Evolutionary conservation across 495 filamentous ascomycete genomes (phyloP).

Genomic region (Trichoderma virens): DNA sequence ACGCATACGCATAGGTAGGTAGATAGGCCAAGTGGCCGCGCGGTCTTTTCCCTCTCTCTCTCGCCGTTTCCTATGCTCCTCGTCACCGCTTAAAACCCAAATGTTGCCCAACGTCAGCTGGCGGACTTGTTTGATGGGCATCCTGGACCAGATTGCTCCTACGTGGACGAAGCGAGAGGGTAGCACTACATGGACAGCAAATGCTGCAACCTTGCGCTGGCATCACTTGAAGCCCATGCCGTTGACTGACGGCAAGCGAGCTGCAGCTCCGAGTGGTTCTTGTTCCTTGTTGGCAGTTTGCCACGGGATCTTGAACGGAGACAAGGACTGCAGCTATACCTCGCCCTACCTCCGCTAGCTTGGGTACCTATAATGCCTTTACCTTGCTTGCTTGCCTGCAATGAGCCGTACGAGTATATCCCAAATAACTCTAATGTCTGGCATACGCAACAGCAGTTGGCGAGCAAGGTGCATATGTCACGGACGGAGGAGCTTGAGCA

Average conservation of each 20-base stretch:
- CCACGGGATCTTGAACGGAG: too few species aligned
- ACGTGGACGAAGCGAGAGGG: neutral
- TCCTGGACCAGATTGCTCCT: neutral
- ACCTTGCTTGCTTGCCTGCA: too few species aligned
- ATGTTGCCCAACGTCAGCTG: neutral
- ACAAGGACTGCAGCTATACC: too few species aligned
- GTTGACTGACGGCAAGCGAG: neutral
- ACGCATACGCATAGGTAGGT: neutral
- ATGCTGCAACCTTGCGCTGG: conserved; percentile 2
- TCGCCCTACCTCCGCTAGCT: too few species aligned
- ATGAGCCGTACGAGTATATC: too few species aligned
- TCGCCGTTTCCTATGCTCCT: neutral
- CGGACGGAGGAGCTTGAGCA: neutral
- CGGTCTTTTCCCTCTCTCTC: neutral
- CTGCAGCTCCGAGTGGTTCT: neutral
- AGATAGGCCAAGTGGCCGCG: neutral
- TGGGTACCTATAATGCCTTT: too few species aligned
- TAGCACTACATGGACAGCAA: neutral
- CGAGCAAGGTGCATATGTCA: neutral
- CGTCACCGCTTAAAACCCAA: neutral
- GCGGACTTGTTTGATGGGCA: neutral
- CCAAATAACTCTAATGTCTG: too few species aligned
- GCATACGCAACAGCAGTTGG: too few species aligned
- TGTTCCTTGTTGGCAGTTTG: too few species aligned
- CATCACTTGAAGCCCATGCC: neutral